Evolutionary conservation across 805 yeast genomes (phyloP), one percentile per base, ranked within the genome.

Genomic region (Pachysolen tannophilus): DNA sequence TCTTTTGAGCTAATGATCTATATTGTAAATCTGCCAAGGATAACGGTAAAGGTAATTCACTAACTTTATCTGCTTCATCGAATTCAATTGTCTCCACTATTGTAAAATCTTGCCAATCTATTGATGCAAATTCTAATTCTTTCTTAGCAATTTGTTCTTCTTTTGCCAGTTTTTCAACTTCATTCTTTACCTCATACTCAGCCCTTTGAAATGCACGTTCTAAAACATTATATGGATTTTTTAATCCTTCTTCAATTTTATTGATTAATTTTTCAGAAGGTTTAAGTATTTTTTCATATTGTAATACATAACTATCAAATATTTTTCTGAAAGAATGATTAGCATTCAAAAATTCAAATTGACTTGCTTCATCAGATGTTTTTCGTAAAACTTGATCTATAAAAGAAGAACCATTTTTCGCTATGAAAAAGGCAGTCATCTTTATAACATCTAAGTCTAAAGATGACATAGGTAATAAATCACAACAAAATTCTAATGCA

Each of bases 61-160:
- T 66, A 8, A 68, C 72, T 40, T 67, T 64, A 52, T 79, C 87
- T 6, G 72, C 55, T 2, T 74, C 76, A 11, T 73, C 72, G 44
- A 86, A 80, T 32, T 68, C 75, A 10, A 87, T 64, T 2, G 79
- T 75, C 33, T 78, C 85, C 6, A 84, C 80, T 13, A 84, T 64
- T 2, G 68, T 64, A 50, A 88, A 90, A 42, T 82, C 84, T 37
- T 78, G 78, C 98, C 98, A 90, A 56, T 88, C 87, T 16, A 86
- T 78, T 8, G 82, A 71, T 0, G 88, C 85, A 56, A 69, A 84
- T 28, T 71, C 78, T 5, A 75, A 44, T 38, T 66, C 67, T 26
- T 71, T 67, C 30, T 53, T 44, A 30, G 50, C 55, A 33, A 35
- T 53, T 42, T 40, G 58, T 56, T 45, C 65, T 54, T 40, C 44